A percentile compares a stretch with the other conserved stretches of the same genome.
Conservation (phyloP, 169 alveolate species). For the Cryptosporidium parvum region DNA sequence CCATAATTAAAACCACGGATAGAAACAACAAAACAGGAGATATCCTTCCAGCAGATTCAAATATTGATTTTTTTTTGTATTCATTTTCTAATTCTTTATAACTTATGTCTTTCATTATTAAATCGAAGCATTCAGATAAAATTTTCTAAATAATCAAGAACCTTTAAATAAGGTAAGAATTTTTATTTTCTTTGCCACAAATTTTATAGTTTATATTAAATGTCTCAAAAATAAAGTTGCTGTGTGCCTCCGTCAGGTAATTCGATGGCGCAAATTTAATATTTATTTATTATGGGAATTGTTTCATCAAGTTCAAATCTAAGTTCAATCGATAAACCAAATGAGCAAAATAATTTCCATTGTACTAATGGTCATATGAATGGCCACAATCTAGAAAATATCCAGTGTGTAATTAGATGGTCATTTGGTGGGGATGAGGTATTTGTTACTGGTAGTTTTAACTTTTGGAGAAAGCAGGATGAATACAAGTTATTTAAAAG, state of each 20-base stretch:
- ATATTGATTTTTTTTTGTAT: constrained; percentile 7
- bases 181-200: background rate
- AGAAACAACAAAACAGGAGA: constrained; percentile 63
- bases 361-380: background rate
- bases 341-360: background rate
- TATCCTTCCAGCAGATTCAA: constrained; percentile 27
- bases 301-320: background rate
- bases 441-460: constrained; percentile 57
- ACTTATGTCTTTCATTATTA: background rate
- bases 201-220: background rate
- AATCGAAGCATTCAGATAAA: background rate
- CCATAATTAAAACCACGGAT: constrained; percentile 63
- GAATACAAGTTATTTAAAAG: constrained; percentile 40
- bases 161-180: background rate
- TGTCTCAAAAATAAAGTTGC: background rate
- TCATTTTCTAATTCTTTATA: background rate
- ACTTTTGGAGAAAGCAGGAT: constrained; percentile 43
- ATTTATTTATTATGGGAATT: constrained; percentile 3
- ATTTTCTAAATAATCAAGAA: background rate
- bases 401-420: constrained; percentile 67
- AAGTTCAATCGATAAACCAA: background rate
- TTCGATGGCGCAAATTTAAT: constrained; percentile 36
- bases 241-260: constrained; percentile 74
- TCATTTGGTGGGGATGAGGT: constrained; percentile 52
- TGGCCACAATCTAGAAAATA: background rate